Conservation (phyloP, 139 green algal species). For the Astrephomene gubernaculifera region DNA sequence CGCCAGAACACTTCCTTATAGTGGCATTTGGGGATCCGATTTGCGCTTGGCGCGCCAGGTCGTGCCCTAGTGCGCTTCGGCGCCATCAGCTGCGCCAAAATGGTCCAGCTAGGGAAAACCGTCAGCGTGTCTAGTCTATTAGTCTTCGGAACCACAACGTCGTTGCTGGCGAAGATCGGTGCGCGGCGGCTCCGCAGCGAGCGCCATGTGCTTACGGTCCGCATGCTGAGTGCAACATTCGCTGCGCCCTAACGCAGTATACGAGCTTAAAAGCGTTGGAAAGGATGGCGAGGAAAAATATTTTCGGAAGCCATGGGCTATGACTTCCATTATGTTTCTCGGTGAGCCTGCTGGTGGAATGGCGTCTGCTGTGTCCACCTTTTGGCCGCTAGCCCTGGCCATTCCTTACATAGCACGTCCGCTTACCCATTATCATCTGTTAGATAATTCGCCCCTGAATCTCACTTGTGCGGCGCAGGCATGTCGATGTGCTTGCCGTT, state of each 20-base stretch:
- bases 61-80: no score
- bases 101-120: constrained; percentile 46
- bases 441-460: no score
- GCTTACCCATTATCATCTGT: no score
- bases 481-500: constrained; percentile 76
- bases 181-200: neutral
- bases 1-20: no score
- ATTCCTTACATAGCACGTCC: no score
- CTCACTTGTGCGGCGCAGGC: constrained; percentile 47
- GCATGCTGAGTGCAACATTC: neutral
- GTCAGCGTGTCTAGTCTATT: constrained; percentile 74
- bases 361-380: no score
- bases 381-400: no score
- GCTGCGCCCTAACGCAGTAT: constrained; percentile 67
- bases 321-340: constrained; percentile 71
- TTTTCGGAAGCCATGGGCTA: constrained; percentile 78
- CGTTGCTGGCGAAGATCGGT: constrained; percentile 89
- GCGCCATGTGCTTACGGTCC: no score
- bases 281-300: constrained; percentile 66
- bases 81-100: constrained; percentile 14
- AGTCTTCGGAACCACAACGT: constrained; percentile 86
- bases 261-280: constrained; percentile 63
- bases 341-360: no score
- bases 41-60: no score
- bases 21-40: no score